Percentiles rank a stretch among this genome's conserved stretches.
phyloP scores from a whole-genome alignment of 306 rosid species.

The Begonia fuchsioides region DNA sequence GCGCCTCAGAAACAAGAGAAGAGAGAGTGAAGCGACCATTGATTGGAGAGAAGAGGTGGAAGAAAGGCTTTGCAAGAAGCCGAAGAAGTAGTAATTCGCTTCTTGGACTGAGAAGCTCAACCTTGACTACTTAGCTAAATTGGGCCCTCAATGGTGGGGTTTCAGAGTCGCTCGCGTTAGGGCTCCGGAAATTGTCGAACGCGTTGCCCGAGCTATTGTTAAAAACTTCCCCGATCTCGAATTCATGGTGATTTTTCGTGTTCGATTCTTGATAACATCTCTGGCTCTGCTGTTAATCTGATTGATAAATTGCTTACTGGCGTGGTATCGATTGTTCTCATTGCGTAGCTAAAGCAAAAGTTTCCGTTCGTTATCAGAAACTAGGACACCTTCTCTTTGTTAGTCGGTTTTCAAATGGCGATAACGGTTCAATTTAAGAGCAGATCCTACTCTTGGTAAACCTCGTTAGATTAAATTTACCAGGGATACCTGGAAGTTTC shows the following conservation, averaged over 20 bases:
- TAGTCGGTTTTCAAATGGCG: too few species aligned
- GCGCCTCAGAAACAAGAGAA: conserved; percentile 48
- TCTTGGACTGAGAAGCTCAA: conserved; percentile 69
- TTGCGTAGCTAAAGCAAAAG: too few species aligned
- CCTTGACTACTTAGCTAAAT: conserved; percentile 45
- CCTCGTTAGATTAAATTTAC: too few species aligned
- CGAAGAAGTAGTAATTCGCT: conserved; percentile 44
- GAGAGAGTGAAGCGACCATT: conserved; percentile 36
- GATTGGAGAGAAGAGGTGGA: conserved; percentile 78
- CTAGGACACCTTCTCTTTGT: too few species aligned
- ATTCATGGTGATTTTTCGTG: conserved; percentile 32
- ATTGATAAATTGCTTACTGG: too few species aligned
- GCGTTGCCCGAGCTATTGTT: conserved; percentile 52
- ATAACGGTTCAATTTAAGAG: too few species aligned
- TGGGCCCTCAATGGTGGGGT: conserved; percentile 84
- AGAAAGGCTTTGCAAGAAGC: conserved; percentile 50
- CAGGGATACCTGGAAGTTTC: too few species aligned
- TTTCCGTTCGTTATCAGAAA: too few species aligned
- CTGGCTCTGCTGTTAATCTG: neutral
- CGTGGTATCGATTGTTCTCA: too few species aligned
- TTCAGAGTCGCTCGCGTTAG: conserved; percentile 41
- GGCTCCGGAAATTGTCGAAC: conserved; percentile 41
- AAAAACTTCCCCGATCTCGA: conserved; percentile 38
- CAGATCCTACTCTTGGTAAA: too few species aligned
- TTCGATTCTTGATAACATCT: neutral